A percentile compares a stretch with the other conserved stretches of the same genome.
Conservation (phyloP, 768 basidiomycete genomes). For the Leccinum disarticulatum region DNA sequence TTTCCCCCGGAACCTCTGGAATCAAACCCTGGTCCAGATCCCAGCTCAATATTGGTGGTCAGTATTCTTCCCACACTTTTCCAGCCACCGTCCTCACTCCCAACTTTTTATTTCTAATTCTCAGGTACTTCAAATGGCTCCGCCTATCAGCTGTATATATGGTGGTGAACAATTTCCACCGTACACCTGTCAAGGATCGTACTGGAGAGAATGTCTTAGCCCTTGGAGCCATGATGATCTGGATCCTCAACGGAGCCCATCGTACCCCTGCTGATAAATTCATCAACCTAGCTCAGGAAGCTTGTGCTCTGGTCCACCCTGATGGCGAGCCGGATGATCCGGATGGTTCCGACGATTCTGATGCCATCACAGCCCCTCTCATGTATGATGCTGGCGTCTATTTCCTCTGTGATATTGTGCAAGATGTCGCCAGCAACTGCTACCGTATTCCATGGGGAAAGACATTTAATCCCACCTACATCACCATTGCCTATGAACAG, state of each 20-base stretch:
- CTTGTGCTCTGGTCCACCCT: neutral
- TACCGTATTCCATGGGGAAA: neutral
- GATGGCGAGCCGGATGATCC: neutral
- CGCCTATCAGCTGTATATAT: neutral
- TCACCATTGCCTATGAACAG: neutral
- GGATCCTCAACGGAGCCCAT: slow-evolving; percentile 6
- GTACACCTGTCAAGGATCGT: neutral
- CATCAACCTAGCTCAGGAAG: neutral
- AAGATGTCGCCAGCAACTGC: neutral
- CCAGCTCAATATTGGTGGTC: slow-evolving; percentile 4
- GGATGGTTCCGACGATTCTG: neutral
- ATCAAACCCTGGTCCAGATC: neutral
- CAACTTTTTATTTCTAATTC: neutral
- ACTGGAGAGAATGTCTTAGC: neutral
- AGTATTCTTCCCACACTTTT: neutral
- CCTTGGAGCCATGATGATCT: slow-evolving; percentile 2
- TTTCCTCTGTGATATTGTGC: slow-evolving; percentile 4
- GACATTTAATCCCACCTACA: neutral
- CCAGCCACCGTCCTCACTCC: neutral
- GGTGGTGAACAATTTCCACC: neutral
- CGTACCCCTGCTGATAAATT: neutral
- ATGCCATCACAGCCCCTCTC: neutral
- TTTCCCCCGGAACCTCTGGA: neutral
- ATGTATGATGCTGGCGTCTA: slow-evolving; percentile 10
- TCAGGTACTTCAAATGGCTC: slow-evolving; percentile 12